These are phyloP conservation scores for Calocybe gangraenosa DNA, from an alignment of 768 basidiomycete species.

Conservation along the genomic window DNA sequence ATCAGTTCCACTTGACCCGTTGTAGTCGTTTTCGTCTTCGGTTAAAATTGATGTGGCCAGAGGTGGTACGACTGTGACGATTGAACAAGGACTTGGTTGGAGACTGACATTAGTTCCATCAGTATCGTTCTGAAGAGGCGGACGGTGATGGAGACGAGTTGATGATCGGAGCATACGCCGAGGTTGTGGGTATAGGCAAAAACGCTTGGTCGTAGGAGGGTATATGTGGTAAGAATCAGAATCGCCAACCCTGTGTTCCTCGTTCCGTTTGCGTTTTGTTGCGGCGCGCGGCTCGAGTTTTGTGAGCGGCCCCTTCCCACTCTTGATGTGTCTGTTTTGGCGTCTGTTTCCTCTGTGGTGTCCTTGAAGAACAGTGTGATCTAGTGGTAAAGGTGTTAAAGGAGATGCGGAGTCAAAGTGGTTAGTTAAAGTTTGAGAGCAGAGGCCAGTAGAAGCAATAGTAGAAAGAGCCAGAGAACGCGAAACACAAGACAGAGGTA, in stretches of 20 bases:
- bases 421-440: background rate
- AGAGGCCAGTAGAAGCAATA: background rate
- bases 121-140: background rate
- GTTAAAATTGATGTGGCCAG: too few relatives aligned
- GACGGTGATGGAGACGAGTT: background rate
- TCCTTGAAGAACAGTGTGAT: background rate
- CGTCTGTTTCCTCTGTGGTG: background rate
- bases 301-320: too few relatives aligned
- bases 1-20: too few relatives aligned
- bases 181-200: background rate
- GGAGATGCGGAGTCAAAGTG: conserved; percentile 3
- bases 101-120: too few relatives aligned
- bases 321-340: background rate
- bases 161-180: background rate
- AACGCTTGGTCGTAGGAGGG: background rate
- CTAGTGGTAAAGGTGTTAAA: conserved; percentile 12
- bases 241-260: conserved; percentile 1
- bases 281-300: too few relatives aligned
- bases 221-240: background rate
- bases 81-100: too few relatives aligned
- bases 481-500: too few relatives aligned
- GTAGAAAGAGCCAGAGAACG: background rate
- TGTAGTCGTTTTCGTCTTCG: too few relatives aligned
- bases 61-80: too few relatives aligned
- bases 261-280: conserved; percentile 1